Evolutionary conservation across 805 yeast species (phyloP).

Genomic region (Ogataea saltuana): DNA sequence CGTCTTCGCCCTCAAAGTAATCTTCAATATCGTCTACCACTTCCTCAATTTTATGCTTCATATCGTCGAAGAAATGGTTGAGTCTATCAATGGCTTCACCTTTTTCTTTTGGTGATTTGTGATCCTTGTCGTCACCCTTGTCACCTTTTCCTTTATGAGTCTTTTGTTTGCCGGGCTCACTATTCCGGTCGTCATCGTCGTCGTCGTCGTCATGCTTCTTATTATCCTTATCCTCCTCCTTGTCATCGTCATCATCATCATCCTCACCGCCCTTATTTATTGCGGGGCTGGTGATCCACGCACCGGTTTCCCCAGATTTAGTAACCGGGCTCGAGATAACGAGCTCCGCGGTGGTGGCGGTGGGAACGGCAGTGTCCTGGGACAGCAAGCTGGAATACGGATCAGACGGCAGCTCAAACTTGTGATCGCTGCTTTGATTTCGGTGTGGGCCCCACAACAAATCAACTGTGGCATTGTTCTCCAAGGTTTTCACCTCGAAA

Average conservation of each 20-base stretch:
- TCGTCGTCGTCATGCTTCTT: conserved; percentile 20
- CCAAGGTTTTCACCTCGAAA: conserved; percentile 43
- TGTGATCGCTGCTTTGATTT: neutral
- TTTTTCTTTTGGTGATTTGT: conserved; percentile 15
- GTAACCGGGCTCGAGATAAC: too few species aligned
- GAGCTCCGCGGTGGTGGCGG: conserved; percentile 10
- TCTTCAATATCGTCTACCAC: conserved; percentile 32
- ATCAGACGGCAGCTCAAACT: conserved; percentile 13
- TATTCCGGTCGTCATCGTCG: conserved; percentile 20
- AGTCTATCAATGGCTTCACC: conserved; percentile 9
- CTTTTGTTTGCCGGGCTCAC: conserved; percentile 10
- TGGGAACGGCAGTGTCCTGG: conserved; percentile 10
- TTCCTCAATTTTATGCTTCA: conserved; percentile 28
- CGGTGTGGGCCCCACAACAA: conserved; percentile 29
- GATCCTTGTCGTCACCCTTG: conserved; percentile 22
- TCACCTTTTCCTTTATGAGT: conserved; percentile 23
- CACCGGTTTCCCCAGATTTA: too few species aligned
- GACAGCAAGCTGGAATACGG: conserved; percentile 4
- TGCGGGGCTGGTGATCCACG: too few species aligned
- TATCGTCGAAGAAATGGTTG: conserved; percentile 21
- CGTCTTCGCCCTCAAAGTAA: conserved; percentile 14
- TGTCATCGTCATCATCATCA: conserved; percentile 24
- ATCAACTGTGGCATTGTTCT: conserved; percentile 55
- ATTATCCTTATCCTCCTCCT: conserved; percentile 20
- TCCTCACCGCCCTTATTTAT: conserved; percentile 5